Conservation (phyloP, 148 eudicot genomes). For the Linanthus parryae region DNA sequence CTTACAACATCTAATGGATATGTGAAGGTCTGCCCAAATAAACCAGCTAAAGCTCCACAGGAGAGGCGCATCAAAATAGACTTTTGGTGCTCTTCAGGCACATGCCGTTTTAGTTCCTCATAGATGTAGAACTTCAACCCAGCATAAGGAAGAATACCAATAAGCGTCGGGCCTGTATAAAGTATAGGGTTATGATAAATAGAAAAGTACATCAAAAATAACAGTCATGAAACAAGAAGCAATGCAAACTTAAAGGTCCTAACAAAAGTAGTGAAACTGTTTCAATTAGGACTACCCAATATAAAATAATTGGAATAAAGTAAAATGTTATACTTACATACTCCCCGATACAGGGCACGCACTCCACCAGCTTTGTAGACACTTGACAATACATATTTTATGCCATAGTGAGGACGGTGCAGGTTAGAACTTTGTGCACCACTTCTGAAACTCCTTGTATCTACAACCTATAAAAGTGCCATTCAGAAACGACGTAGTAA, state of each 20-base stretch:
- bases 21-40: constrained; percentile 90
- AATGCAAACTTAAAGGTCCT: not conserved
- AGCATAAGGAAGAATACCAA: constrained; percentile 97
- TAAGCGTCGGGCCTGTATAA: constrained; percentile 82
- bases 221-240: not conserved
- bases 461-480: constrained; percentile 53
- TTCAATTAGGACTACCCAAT: not conserved
- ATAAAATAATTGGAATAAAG: not conserved
- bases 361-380: constrained; percentile 87
- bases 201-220: constrained; percentile 1
- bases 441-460: constrained; percentile 35
- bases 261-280: not conserved
- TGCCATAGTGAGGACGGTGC: constrained; percentile 70
- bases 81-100: constrained; percentile 89
- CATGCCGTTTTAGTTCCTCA: constrained; percentile 87
- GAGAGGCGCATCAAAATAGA: constrained; percentile 80
- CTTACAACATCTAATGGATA: constrained; percentile 98
- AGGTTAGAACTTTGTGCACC: constrained; percentile 20
- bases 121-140: constrained; percentile 94
- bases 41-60: constrained; percentile 98
- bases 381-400: constrained; percentile 57
- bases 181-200: not conserved
- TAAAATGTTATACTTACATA: constrained; percentile 66
- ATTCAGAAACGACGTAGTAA: too few species aligned
- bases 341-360: constrained; percentile 84